phyloP scores from a whole-genome alignment of 495 filamentous ascomycete species.

The Lichina pygmaea region DNA sequence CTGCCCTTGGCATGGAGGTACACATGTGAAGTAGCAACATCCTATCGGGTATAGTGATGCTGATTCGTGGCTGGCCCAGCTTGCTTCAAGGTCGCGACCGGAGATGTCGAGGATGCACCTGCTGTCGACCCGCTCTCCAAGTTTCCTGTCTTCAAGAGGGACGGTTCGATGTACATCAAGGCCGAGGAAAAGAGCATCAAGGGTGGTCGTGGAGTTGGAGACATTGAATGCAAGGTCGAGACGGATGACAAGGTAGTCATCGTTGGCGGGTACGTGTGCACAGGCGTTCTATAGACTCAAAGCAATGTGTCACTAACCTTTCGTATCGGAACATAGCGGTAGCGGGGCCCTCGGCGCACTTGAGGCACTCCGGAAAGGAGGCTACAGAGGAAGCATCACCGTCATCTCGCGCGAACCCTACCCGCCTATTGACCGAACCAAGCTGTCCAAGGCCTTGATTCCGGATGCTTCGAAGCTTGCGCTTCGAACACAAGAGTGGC shows the following conservation, averaged over 20 bases:
- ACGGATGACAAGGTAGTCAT: conserved; percentile 49
- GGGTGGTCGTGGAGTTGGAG: conserved; percentile 37
- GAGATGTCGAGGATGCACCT: conserved; percentile 85
- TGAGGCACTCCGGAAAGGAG: conserved; percentile 55
- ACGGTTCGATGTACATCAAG: conserved; percentile 61
- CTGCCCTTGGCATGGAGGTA: conserved; percentile 90
- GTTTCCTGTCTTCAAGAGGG: conserved; percentile 53
- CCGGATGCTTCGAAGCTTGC: conserved; percentile 55
- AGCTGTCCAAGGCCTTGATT: conserved; percentile 83
- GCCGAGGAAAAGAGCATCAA: conserved; percentile 64
- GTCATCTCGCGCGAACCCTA: conserved; percentile 66
- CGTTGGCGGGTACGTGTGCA: conserved; percentile 41
- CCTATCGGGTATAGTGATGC: neutral
- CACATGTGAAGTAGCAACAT: conserved; percentile 4
- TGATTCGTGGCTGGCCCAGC: conserved; percentile 20
- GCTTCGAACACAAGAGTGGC: conserved; percentile 50
- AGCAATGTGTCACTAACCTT: neutral
- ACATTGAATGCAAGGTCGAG: conserved; percentile 41
- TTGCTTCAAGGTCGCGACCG: conserved; percentile 72
- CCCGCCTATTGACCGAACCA: conserved; percentile 72
- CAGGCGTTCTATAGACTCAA: neutral
- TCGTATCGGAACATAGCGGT: conserved; percentile 20
- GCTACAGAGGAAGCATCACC: conserved; percentile 59
- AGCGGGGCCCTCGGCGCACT: conserved; percentile 55
- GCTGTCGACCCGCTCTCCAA: conserved; percentile 57